Base-by-base conservation (phyloP, 129 eudicot genomes). In the Scalesia atractyloides region DNA sequence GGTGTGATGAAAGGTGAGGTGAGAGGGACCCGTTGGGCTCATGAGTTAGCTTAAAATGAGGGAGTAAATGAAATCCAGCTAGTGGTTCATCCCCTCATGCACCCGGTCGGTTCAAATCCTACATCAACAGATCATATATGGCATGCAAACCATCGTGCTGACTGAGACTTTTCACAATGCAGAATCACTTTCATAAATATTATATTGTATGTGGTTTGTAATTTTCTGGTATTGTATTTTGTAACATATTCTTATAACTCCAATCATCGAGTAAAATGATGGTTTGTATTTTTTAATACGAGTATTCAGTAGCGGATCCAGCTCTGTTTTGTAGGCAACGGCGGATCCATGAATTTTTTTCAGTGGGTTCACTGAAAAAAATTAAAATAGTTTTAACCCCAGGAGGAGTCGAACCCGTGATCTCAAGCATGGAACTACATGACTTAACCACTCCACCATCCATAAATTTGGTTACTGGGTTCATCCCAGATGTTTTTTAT, bases 61-160 rank as follows among this genome's bases (percentile, higher is more conserved):
- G 30, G 18, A 70, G 73, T 78, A 78, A 78, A 71, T 78, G 82
- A 63, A 64, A 64, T 64, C 73, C 82, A 78, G 77, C 82, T 63
- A 71, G n/a, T 64, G 62, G 72, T 78, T 69, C 76, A 77, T 69
- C 81, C 76, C 81, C 64, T 76, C 15, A 41, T 61, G 66, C 44
- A 64, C 57, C 65, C 34, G 63, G 76, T 62, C 81, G 69, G 81
- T 15, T 68, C 11, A 34, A 76, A 30, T 64, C 59, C 73, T 66
- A 78, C 82, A 78, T 72, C 33, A 78, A 71, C 77, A 71, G 82
- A 43, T 71, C 82, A 78, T 71, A 70, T 71, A 41, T 64, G 16
- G 16, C 77, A 78, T 78, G 26, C 44, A 30, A 78, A 71, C 73
- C 77, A 78, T 71, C 73, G 44, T 78, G 51, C 53, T 64, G 77